phyloP scores from a whole-genome alignment of 192 early-diverging fungal genomes.

The Allomyces javanicus region DNA sequence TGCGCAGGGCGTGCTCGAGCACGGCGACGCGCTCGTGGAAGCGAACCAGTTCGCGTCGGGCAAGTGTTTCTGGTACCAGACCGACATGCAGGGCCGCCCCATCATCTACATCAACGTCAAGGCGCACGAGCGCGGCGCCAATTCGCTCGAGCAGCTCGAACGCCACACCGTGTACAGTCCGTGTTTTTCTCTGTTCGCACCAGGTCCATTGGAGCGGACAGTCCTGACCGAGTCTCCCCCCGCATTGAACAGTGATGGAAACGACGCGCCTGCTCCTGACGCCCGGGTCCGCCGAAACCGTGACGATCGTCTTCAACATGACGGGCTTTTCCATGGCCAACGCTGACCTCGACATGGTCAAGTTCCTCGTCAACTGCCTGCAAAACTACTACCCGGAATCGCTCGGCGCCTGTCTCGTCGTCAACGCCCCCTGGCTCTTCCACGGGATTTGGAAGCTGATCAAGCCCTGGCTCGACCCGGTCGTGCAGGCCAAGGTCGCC shows the following conservation, averaged over 20 bases:
- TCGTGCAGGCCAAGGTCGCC: slow-evolving; percentile 66
- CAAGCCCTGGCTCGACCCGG: slow-evolving; percentile 65
- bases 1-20: slow-evolving; percentile 25
- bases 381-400: slow-evolving; percentile 83
- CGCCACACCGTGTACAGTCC: background rate
- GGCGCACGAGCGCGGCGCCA: slow-evolving; percentile 27
- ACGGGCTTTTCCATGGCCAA: slow-evolving; percentile 53
- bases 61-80: slow-evolving; percentile 28
- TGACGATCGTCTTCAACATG: slow-evolving; percentile 59
- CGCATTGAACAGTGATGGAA: slow-evolving; percentile 19
- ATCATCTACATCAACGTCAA: slow-evolving; percentile 28
- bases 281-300: slow-evolving; percentile 29
- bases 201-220: too few species aligned
- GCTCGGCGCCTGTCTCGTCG: slow-evolving; percentile 58
- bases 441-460: slow-evolving; percentile 65
- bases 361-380: slow-evolving; percentile 57
- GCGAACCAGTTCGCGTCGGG: slow-evolving; percentile 19
- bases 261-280: slow-evolving; percentile 27
- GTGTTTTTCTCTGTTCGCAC: slow-evolving; percentile 3
- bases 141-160: slow-evolving; percentile 2
- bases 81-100: slow-evolving; percentile 32
- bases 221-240: too few species aligned
- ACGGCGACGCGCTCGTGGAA: slow-evolving; percentile 36
- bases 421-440: slow-evolving; percentile 81
- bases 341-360: slow-evolving; percentile 53